phyloP scores from a whole-genome alignment of 805 yeast species.

The Saturnispora besseyi region DNA sequence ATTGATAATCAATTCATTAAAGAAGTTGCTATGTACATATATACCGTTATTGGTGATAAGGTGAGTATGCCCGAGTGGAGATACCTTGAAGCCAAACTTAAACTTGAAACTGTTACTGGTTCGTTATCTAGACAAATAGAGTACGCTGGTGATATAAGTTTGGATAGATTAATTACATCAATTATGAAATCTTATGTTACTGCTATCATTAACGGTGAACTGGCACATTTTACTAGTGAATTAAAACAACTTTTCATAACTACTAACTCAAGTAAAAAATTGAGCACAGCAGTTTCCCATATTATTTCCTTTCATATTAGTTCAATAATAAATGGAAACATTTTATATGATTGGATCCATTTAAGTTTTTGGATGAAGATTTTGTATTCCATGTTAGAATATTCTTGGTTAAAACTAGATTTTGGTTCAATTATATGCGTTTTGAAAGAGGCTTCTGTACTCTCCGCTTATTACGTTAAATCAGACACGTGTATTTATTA shows the following conservation, averaged over 20 bases:
- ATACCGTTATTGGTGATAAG: conserved; percentile 16
- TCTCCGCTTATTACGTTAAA: conserved; percentile 6
- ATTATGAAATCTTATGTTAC: conserved; percentile 2
- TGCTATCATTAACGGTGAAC: background rate
- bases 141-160: conserved; percentile 16
- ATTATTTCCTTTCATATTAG: conserved; percentile 17
- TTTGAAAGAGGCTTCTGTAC: conserved; percentile 11
- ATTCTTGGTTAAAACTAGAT: conserved; percentile 13
- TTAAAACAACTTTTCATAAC: background rate
- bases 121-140: conserved; percentile 19
- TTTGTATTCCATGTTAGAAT: conserved; percentile 6
- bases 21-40: conserved; percentile 19
- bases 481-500: conserved; percentile 8
- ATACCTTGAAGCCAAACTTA: conserved; percentile 10
- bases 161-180: conserved; percentile 6
- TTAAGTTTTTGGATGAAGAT: conserved; percentile 20
- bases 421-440: conserved; percentile 15
- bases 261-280: background rate
- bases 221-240: background rate
- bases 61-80: conserved; percentile 18
- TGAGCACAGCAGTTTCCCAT: conserved; percentile 7
- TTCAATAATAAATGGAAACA: conserved; percentile 3
- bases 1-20: conserved; percentile 13
- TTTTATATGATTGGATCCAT: conserved; percentile 20
- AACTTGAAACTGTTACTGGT: conserved; percentile 8